A percentile compares a stretch with the other conserved stretches of the same genome.
phyloP scores from a whole-genome alignment of 2,329 filamentous ascomycete species.

The Dactylonectria estremocensis region DNA sequence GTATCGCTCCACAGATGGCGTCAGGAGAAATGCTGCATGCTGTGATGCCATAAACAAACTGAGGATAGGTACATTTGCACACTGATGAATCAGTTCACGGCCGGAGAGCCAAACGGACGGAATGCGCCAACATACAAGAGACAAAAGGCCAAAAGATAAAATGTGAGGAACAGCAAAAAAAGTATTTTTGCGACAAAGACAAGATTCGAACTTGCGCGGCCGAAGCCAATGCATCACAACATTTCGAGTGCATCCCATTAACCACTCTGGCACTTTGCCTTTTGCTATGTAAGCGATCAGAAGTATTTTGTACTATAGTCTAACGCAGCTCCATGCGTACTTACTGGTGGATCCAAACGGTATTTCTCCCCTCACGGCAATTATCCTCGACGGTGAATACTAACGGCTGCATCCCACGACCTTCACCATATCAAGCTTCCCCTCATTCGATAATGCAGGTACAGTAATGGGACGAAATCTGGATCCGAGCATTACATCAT shows the following conservation, averaged over 20 bases:
- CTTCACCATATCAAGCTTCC: background rate
- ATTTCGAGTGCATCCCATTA: constrained; percentile 38
- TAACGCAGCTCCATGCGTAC: background rate
- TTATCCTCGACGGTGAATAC: background rate
- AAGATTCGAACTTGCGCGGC: constrained; percentile 42
- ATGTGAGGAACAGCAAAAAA: background rate
- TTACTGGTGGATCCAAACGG: background rate
- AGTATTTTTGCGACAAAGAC: constrained; percentile 32
- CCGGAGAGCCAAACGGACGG: background rate
- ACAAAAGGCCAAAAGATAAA: background rate
- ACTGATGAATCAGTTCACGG: background rate
- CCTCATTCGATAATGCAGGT: background rate
- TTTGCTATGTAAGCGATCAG: background rate
- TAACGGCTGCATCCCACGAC: no score
- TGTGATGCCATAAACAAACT: no score
- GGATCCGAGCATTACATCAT: background rate
- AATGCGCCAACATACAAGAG: background rate
- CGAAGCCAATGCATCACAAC: constrained; percentile 33
- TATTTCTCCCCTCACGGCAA: background rate
- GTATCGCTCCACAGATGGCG: no score
- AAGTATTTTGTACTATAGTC: constrained; percentile 9
- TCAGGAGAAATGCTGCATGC: no score
- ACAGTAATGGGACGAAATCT: background rate
- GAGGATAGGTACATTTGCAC: background rate
- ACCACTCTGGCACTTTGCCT: constrained; percentile 39